phyloP scores from a whole-genome alignment of 2,329 filamentous ascomycete genomes.

The Aspergillus tamarii region DNA sequence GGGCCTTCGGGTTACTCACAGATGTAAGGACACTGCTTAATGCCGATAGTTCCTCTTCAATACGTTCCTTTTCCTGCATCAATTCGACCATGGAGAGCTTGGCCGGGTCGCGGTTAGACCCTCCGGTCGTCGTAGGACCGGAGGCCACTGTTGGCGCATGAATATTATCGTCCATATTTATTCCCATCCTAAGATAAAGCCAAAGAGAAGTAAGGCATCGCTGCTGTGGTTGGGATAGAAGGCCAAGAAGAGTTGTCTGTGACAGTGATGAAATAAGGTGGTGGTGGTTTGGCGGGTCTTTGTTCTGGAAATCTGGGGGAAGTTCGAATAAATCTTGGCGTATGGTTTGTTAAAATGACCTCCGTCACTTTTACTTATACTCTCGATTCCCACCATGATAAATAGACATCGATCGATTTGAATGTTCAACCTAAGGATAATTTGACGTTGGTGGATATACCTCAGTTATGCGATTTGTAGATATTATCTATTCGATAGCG shows the following conservation, averaged over 20 bases:
- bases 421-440: neutral
- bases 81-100: slow-evolving; percentile 76
- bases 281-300: slow-evolving; percentile 9
- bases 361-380: neutral
- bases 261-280: slow-evolving; percentile 5
- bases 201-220: neutral
- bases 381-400: too few relatives aligned
- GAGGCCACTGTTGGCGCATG: slow-evolving; percentile 75
- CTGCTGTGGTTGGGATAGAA: slow-evolving; percentile 16
- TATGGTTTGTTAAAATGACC: neutral
- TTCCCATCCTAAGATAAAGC: slow-evolving; percentile 48
- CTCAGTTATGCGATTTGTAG: neutral
- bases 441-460: neutral
- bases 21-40: slow-evolving; percentile 86
- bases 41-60: slow-evolving; percentile 85
- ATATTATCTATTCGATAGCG: neutral
- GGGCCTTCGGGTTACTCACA: slow-evolving; percentile 54
- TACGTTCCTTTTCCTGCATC: slow-evolving; percentile 77
- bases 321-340: slow-evolving; percentile 6
- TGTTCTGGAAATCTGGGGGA: slow-evolving; percentile 10
- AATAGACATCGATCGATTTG: neutral
- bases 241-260: slow-evolving; percentile 5
- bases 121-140: slow-evolving; percentile 67
- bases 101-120: slow-evolving; percentile 61
- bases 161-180: slow-evolving; percentile 65